A percentile compares a stretch with the other conserved stretches of the same genome.
These are phyloP conservation scores for Malassezia vespertilionis DNA, from an alignment of 1,284 basidiomycete genomes.

Conservation along the genomic window DNA sequence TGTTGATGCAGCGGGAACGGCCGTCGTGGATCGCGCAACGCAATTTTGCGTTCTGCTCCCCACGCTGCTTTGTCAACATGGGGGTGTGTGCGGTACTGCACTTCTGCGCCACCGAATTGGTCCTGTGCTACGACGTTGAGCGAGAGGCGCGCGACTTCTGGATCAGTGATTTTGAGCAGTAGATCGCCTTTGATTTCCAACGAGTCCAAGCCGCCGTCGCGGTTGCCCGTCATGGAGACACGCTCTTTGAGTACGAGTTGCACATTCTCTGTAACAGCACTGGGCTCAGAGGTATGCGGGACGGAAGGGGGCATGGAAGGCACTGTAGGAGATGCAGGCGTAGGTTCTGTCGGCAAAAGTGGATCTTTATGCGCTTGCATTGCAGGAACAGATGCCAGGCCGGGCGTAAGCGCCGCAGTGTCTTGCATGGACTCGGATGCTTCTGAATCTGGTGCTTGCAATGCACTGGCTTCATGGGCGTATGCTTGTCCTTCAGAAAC, in stretches of 20 bases:
- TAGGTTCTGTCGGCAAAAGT: too few species aligned
- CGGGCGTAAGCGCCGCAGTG: too few species aligned
- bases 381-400: too few species aligned
- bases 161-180: constrained; percentile 73
- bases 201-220: constrained; percentile 78
- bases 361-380: too few species aligned
- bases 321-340: neutral
- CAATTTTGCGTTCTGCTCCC: constrained; percentile 58
- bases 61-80: constrained; percentile 78
- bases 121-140: constrained; percentile 56
- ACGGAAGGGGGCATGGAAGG: neutral
- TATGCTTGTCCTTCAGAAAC: too few species aligned
- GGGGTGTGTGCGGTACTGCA: constrained; percentile 91
- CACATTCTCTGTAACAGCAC: constrained; percentile 54
- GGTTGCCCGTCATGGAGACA: constrained; percentile 66
- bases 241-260: constrained; percentile 77
- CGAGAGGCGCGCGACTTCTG: constrained; percentile 64
- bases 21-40: constrained; percentile 69
- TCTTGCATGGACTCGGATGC: too few species aligned
- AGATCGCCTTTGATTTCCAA: constrained; percentile 89
- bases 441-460: too few species aligned
- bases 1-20: constrained; percentile 77
- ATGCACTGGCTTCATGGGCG: too few species aligned
- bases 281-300: neutral
- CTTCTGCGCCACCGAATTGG: constrained; percentile 58